phyloP scores from a whole-genome alignment of 2,329 filamentous ascomycete genomes.

The Claviceps fusiformis region DNA sequence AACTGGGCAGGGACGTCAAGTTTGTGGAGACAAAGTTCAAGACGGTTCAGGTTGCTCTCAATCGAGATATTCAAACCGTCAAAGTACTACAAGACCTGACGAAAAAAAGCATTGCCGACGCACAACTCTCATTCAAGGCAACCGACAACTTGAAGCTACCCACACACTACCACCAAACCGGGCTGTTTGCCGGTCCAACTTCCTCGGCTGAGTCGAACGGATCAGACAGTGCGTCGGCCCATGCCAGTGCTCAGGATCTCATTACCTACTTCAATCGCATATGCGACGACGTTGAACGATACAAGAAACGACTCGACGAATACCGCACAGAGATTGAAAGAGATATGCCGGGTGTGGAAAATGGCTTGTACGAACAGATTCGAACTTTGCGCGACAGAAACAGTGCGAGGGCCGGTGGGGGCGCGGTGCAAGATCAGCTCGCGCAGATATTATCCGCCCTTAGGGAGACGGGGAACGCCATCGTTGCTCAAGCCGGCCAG shows the following conservation, averaged over 20 bases:
- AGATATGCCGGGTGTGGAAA: constrained; percentile 34
- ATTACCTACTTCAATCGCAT: constrained; percentile 32
- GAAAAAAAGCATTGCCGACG: constrained; percentile 54
- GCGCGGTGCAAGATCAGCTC: constrained; percentile 24
- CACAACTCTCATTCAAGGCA: constrained; percentile 57
- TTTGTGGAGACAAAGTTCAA: constrained; percentile 37
- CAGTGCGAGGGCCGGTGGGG: constrained; percentile 10
- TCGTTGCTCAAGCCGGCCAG: constrained; percentile 27
- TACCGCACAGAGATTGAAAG: constrained; percentile 33
- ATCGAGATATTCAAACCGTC: constrained; percentile 48
- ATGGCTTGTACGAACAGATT: constrained; percentile 31
- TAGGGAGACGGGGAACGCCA: constrained; percentile 26
- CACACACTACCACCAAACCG: constrained; percentile 36
- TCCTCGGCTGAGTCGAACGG: constrained; percentile 16
- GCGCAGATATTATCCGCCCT: constrained; percentile 24
- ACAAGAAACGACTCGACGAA: constrained; percentile 29
- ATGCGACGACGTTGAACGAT: constrained; percentile 28
- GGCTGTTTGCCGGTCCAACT: constrained; percentile 25
- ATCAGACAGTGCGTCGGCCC: constrained; percentile 21
- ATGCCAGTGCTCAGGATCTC: constrained; percentile 27
- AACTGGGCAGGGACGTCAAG: constrained; percentile 32
- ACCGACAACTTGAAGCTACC: constrained; percentile 65
- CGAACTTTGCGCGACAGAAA: constrained; percentile 21
- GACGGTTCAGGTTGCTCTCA: constrained; percentile 29
- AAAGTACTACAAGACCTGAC: constrained; percentile 45